These are phyloP conservation scores for Karstenula rhodostoma DNA, from an alignment of 2,329 filamentous ascomycete genomes.

Conservation along the genomic window DNA sequence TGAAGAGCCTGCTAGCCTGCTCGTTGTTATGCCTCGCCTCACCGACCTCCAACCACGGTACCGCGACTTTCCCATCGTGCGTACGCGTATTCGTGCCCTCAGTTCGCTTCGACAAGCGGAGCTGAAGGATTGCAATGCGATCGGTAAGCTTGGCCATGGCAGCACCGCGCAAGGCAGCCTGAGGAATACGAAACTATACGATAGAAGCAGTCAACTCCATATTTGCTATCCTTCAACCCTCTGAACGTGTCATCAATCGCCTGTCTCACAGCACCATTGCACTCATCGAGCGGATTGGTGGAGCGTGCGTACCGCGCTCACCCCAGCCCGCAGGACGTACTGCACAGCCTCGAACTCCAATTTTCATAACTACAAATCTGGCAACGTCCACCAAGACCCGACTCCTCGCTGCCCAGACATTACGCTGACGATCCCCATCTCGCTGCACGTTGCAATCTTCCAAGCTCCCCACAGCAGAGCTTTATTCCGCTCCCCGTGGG, in stretches of 20 bases:
- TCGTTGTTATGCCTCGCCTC: background rate
- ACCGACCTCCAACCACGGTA: background rate
- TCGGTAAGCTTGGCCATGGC: background rate
- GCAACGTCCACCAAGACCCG: slow-evolving; percentile 2
- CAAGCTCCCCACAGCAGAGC: background rate
- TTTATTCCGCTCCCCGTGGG: background rate
- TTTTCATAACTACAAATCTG: slow-evolving; percentile 6
- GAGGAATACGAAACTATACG: background rate
- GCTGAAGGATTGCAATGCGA: background rate
- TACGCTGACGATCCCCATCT: slow-evolving; percentile 6
- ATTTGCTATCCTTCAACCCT: background rate
- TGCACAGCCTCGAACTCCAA: slow-evolving; percentile 14
- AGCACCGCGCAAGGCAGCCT: background rate
- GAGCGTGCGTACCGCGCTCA: slow-evolving; percentile 3
- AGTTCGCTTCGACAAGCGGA: background rate
- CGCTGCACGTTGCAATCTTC: background rate
- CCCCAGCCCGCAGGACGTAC: slow-evolving; percentile 2
- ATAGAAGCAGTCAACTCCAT: background rate
- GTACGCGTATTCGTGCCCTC: background rate
- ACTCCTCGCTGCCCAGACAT: background rate
- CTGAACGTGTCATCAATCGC: background rate
- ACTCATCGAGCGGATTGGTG: background rate
- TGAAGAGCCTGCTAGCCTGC: slow-evolving; percentile 1
- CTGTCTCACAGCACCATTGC: background rate
- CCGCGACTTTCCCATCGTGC: background rate